Base-by-base conservation (phyloP, 352 stramenopile species). In the Pythium graminicola region DNA sequence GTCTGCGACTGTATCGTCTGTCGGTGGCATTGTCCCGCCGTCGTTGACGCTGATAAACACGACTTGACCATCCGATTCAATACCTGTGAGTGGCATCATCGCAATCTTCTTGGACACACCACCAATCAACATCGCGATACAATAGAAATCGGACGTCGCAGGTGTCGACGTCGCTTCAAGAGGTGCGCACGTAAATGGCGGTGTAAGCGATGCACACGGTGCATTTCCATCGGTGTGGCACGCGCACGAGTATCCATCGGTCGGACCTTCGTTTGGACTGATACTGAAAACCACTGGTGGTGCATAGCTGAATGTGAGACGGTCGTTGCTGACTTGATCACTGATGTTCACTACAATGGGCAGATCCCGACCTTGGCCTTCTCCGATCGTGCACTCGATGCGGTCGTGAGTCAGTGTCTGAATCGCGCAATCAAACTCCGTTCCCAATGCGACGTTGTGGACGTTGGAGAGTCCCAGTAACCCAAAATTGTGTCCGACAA, bases 401-500 rank as follows among this genome's bases (percentile, higher is more conserved):
- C 52, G 13, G 3, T 54, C 42, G 53, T 85, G 74, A 0, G 60
- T 49, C 6, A 85, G 31, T 8, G 31, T 62, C 1, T 54, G 20
- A 41, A 82, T 75, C 17, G 46, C 41, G 17, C 76, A 85, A 1
- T 6, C 23, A 3, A 42, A 60, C 2, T 28, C 14, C 8, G 17
- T n/a, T 10, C 56, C 64, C 35, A 76, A 64, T 7, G 48, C 40
- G 22, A 84, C 70, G 11, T 23, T 17, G 35, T 86, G 72, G 0
- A 31, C 24, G 1, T 52, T 53, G 13, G 74, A 82, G 28, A 84
- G 61, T 23, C n/a, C n/a, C 4, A 20, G 64, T 2, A 58, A 57
- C 16, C 73, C 77, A 43, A 88, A 86, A 56, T 85, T 88, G 1
- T 33, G 13, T 1, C 77, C 77, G 0, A 11, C 50, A 6, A 88